A percentile compares a stretch with the other conserved stretches of the same genome.
These are phyloP conservation scores for Boletus insuetus DNA, from an alignment of 768 basidiomycete species.

Conservation along the genomic window DNA sequence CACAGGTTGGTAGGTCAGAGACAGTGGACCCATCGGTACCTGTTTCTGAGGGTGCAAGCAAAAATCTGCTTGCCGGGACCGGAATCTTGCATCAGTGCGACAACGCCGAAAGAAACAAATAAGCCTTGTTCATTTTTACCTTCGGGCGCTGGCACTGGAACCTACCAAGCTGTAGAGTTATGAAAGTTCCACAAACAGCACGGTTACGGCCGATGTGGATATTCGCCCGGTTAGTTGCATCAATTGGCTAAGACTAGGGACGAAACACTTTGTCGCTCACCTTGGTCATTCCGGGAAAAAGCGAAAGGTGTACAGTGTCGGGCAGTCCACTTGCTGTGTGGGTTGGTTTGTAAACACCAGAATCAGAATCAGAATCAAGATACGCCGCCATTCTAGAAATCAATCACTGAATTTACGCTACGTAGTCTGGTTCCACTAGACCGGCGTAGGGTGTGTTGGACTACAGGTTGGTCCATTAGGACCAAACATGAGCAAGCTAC, in stretches of 20 bases:
- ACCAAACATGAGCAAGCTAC: too few relatives aligned
- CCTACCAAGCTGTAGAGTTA: conserved; percentile 23
- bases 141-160: conserved; percentile 12
- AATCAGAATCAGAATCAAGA: neutral
- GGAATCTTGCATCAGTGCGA: neutral
- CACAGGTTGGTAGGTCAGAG: conserved; percentile 25
- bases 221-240: neutral
- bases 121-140: neutral
- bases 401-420: neutral
- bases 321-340: neutral
- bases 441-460: neutral
- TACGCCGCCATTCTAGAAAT: neutral
- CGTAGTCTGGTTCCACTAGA: neutral
- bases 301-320: too few relatives aligned
- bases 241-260: neutral
- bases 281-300: too few relatives aligned
- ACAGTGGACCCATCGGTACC: conserved; percentile 1
- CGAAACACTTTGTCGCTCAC: too few relatives aligned
- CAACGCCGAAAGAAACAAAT: neutral
- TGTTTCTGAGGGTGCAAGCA: neutral
- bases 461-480: too few relatives aligned
- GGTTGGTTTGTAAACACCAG: neutral
- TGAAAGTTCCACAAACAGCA: neutral
- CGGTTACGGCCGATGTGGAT: neutral
- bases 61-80: neutral